Conservation (phyloP, 768 basidiomycete genomes). For the Macrocybe gigantea region DNA sequence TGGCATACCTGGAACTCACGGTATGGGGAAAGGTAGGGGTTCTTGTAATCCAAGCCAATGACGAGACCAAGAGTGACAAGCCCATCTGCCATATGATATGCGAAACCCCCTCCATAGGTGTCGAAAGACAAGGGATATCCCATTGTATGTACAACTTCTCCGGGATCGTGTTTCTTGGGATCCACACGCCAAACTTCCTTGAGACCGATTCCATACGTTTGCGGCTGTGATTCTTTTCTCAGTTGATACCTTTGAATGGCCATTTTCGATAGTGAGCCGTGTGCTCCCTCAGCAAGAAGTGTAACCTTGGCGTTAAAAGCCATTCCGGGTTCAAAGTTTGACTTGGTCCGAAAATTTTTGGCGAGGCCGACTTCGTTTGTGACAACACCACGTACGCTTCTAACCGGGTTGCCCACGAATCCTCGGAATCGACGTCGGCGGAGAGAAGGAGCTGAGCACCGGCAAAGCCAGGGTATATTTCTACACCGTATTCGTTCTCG, state of each 20-base stretch:
- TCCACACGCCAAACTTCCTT: conserved; percentile 97
- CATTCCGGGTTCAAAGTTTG: conserved; percentile 94
- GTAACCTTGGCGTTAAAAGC: conserved; percentile 90
- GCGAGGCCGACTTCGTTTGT: conserved; percentile 96
- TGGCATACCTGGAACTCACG: conserved; percentile 79
- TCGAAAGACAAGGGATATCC: conserved; percentile 85
- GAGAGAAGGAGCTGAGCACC: conserved; percentile 79
- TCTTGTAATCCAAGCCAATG: conserved; percentile 90
- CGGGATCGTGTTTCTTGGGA: conserved; percentile 55
- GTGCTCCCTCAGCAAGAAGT: conserved; percentile 91
- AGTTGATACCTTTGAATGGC: conserved; percentile 71
- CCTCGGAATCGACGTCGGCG: conserved; percentile 37
- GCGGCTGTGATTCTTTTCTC: conserved; percentile 65
- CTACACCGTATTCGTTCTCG: conserved; percentile 75
- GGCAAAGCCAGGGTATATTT: conserved; percentile 95
- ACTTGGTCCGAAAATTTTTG: conserved; percentile 67
- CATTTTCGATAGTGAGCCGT: conserved; percentile 84
- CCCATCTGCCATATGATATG: conserved; percentile 93
- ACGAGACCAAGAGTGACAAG: conserved; percentile 89
- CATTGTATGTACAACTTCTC: conserved; percentile 86
- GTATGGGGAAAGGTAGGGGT: conserved; percentile 90
- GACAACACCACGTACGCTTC: conserved; percentile 66
- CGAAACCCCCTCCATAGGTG: conserved; percentile 91
- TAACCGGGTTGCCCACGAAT: conserved; percentile 36
- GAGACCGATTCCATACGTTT: conserved; percentile 93